These are phyloP conservation scores for Mycena indigotica DNA, from an alignment of 768 basidiomycete species.

Conservation along the genomic window DNA sequence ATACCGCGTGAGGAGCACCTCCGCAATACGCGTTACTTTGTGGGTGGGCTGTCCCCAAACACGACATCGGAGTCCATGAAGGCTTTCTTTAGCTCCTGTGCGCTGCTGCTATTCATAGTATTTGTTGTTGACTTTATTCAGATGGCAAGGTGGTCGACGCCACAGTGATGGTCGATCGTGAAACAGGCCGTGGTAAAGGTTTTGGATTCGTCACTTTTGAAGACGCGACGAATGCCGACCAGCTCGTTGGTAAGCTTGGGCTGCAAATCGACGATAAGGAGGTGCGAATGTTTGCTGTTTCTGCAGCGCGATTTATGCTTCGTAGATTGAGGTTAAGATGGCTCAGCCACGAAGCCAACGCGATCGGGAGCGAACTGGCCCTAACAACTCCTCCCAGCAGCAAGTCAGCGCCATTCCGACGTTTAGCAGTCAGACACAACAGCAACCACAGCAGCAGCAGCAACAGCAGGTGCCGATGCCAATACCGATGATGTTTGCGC, in stretches of 20 bases:
- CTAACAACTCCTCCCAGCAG: slow-evolving; percentile 33
- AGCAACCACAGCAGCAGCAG: background rate
- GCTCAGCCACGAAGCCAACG: slow-evolving; percentile 74
- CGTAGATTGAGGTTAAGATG: slow-evolving; percentile 79
- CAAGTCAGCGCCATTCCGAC: slow-evolving; percentile 29
- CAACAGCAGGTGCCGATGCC: slow-evolving; percentile 48
- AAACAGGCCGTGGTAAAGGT: slow-evolving; percentile 74
- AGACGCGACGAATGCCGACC: slow-evolving; percentile 62
- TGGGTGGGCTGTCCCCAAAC: slow-evolving; percentile 69
- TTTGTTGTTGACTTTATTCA: background rate
- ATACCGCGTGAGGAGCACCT: slow-evolving; percentile 83
- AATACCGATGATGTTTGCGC: slow-evolving; percentile 52
- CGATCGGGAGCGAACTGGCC: slow-evolving; percentile 47
- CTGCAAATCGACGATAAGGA: slow-evolving; percentile 76
- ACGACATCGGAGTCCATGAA: slow-evolving; percentile 75
- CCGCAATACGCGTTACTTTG: slow-evolving; percentile 77
- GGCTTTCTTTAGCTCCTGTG: slow-evolving; percentile 62
- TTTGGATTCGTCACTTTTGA: slow-evolving; percentile 87
- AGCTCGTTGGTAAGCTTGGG: slow-evolving; percentile 67
- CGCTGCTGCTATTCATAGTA: no score
- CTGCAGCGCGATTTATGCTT: background rate
- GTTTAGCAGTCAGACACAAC: slow-evolving; percentile 24
- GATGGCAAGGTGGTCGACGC: slow-evolving; percentile 80
- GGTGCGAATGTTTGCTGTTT: slow-evolving; percentile 40
- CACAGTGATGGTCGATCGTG: slow-evolving; percentile 84